A percentile compares a stretch with the other conserved stretches of the same genome.
Evolutionary conservation across 257 asterid genomes (phyloP).

Genomic region (Fraxinus americana): DNA sequence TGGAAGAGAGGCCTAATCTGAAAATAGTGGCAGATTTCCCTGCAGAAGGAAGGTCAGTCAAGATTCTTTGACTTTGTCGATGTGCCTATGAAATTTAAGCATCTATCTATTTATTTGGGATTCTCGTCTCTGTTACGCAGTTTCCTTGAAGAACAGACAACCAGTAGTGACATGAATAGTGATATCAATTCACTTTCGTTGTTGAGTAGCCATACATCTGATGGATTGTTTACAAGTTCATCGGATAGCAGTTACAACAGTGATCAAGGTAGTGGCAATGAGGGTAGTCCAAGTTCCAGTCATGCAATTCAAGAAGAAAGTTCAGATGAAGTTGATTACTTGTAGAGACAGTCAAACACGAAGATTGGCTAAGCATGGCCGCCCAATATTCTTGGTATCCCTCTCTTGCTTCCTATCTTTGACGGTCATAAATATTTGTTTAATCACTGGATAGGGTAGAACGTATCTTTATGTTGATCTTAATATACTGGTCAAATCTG

Average conservation of each 20-base stretch:
- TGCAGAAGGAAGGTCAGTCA: slow-evolving; percentile 55
- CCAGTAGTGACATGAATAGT: slow-evolving; percentile 40
- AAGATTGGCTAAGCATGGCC: not conserved
- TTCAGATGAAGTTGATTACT: slow-evolving; percentile 56
- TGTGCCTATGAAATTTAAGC: slow-evolving; percentile 10
- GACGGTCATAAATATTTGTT: not conserved
- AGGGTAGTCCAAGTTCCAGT: slow-evolving; percentile 40
- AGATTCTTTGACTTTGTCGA: slow-evolving; percentile 11
- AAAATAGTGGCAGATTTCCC: slow-evolving; percentile 73
- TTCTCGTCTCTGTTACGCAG: slow-evolving; percentile 32
- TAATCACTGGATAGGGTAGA: not conserved
- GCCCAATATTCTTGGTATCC: not conserved
- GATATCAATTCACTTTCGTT: slow-evolving; percentile 46
- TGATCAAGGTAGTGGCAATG: slow-evolving; percentile 62
- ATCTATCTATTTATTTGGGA: slow-evolving; percentile 6
- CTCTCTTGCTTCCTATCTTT: not conserved
- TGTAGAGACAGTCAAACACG: slow-evolving; percentile 22
- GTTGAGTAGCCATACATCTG: slow-evolving; percentile 46
- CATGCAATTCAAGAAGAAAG: slow-evolving; percentile 46
- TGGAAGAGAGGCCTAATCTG: slow-evolving; percentile 62
- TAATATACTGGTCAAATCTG: not conserved
- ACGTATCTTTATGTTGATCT: not conserved
- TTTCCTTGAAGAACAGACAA: slow-evolving; percentile 41
- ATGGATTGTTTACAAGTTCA: slow-evolving; percentile 36
- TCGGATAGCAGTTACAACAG: slow-evolving; percentile 59